Conservation (phyloP, 192 early-diverging fungal genomes). For the Podila epigama region DNA sequence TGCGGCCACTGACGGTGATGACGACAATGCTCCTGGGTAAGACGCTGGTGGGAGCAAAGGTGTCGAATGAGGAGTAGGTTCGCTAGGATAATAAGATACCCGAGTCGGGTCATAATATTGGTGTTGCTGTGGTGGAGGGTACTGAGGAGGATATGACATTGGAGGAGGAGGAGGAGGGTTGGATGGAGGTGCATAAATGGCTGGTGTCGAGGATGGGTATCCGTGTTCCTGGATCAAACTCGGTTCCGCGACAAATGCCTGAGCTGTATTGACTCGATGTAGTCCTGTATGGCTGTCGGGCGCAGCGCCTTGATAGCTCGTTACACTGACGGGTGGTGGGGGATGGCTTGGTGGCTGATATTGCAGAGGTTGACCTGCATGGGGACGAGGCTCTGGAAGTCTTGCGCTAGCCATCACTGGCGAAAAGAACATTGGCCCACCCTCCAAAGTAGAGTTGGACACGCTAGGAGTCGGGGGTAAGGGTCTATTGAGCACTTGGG, state of each 20-base stretch:
- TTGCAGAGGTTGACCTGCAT: neutral
- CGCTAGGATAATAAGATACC: neutral
- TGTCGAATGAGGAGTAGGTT: neutral
- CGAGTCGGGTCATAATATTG: neutral
- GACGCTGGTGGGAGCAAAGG: too few species aligned
- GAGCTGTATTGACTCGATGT: neutral
- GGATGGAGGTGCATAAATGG: neutral
- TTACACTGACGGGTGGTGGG: neutral
- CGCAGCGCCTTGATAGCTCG: too few species aligned
- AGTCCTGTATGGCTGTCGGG: too few species aligned
- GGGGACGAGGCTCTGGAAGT: neutral
- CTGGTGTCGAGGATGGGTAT: neutral
- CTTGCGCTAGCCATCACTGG: neutral
- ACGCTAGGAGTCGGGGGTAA: conserved; percentile 26
- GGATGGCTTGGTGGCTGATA: neutral
- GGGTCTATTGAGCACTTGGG: conserved; percentile 5
- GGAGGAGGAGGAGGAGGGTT: conserved; percentile 1
- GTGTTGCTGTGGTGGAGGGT: neutral
- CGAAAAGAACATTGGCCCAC: neutral
- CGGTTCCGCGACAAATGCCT: neutral
- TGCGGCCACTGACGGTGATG: too few species aligned
- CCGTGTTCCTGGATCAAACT: neutral
- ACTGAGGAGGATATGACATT: neutral
- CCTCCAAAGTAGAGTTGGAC: neutral
- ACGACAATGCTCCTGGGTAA: too few species aligned